These are phyloP conservation scores for Alnus glutinosa DNA, from an alignment of 306 rosid genomes.

Conservation along the genomic window DNA sequence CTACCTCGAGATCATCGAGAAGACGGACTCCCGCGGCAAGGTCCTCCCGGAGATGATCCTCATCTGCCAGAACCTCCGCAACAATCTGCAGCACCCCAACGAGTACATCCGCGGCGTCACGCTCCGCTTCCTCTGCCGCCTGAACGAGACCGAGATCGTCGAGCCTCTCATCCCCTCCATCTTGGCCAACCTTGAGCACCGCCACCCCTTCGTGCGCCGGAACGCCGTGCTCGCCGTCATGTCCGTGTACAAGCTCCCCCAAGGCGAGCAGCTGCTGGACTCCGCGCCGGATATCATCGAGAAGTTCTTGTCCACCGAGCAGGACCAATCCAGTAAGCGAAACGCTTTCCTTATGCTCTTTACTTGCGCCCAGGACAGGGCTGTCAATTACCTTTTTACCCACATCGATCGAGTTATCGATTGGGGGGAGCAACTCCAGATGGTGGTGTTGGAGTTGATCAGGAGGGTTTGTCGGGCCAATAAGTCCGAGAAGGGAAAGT, in stretches of 20 bases:
- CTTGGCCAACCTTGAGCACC: slow-evolving; percentile 79
- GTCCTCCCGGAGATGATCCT: slow-evolving; percentile 95
- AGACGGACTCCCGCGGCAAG: slow-evolving; percentile 83
- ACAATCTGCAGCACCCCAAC: slow-evolving; percentile 87
- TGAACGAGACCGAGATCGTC: slow-evolving; percentile 80
- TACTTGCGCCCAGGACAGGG: slow-evolving; percentile 84
- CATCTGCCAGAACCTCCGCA: slow-evolving; percentile 92
- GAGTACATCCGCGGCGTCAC: slow-evolving; percentile 97
- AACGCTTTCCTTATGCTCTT: slow-evolving; percentile 96
- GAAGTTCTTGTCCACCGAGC: slow-evolving; percentile 70
- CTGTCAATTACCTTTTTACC: slow-evolving; percentile 58
- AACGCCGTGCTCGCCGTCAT: slow-evolving; percentile 86
- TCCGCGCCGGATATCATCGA: slow-evolving; percentile 86
- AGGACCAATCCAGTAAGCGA: slow-evolving; percentile 80
- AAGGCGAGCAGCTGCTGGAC: slow-evolving; percentile 77
- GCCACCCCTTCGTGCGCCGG: slow-evolving; percentile 83
- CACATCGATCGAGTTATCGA: slow-evolving; percentile 72
- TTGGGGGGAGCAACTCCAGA: slow-evolving; percentile 90
- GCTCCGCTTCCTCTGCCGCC: slow-evolving; percentile 83
- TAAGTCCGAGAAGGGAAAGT: slow-evolving; percentile 81
- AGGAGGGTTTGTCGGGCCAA: slow-evolving; percentile 81
- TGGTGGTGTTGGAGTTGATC: slow-evolving; percentile 86
- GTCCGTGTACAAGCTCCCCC: slow-evolving; percentile 81
- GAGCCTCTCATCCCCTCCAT: slow-evolving; percentile 92
- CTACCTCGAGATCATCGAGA: slow-evolving; percentile 90